Evolutionary conservation across 169 alveolate genomes (phyloP).

Genomic region (Eimeria falciformis): DNA sequence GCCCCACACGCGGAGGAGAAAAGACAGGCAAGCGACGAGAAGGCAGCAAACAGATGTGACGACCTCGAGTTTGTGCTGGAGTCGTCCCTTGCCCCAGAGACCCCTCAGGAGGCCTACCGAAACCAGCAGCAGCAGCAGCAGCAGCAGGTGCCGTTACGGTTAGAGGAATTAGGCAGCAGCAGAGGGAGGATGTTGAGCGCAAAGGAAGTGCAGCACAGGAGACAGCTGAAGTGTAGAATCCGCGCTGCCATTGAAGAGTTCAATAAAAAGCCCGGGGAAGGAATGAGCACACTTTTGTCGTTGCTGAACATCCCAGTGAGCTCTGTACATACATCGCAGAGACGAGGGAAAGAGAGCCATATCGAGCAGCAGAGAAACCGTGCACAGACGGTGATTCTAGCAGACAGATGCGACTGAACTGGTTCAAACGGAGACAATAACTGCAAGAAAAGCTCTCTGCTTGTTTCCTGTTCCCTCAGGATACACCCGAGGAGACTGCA

Average conservation of each 20-base stretch:
- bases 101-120: not conserved
- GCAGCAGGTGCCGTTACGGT: not conserved
- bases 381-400: no score
- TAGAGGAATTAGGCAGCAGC: not conserved
- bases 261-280: slow-evolving; percentile 22
- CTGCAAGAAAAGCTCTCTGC: no score
- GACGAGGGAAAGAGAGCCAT: no score
- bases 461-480: not conserved
- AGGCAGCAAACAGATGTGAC: not conserved
- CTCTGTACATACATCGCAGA: not conserved
- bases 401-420: no score
- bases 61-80: not conserved
- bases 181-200: not conserved
- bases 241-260: not conserved
- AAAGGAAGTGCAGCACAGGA: slow-evolving; percentile 8
- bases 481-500: slow-evolving; percentile 18
- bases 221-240: not conserved
- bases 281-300: not conserved
- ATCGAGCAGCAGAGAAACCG: no score
- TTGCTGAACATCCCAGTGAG: not conserved
- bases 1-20: not conserved
- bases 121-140: slow-evolving; percentile 9
- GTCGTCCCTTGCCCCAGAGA: slow-evolving; percentile 3
- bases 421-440: no score
- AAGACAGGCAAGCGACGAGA: not conserved